Evolutionary conservation across 176 grass and related monocot genomes (phyloP), one percentile per base, ranked within the genome.

Genomic region (Puccinellia tenuiflora): DNA sequence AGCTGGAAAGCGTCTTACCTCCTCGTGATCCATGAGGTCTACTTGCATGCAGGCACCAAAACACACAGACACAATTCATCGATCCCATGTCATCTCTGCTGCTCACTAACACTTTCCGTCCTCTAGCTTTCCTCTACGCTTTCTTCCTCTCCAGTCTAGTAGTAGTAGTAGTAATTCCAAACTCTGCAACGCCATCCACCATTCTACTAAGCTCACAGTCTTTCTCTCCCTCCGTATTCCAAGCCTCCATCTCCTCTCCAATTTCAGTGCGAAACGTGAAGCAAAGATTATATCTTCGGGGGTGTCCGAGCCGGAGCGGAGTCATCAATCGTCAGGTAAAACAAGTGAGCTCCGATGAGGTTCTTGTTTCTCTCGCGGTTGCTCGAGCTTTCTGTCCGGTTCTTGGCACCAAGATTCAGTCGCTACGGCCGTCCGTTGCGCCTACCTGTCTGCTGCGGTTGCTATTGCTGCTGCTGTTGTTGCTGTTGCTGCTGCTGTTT

Each of bases 81-180:
- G n/a, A n/a, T 75, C 48, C 17, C 73, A 82, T 73, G 42, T 40
- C 81, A 84, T 79, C 33, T 79, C 67, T 74, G 69, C 78, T 61
- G 51, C 78, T 56, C 72, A 20, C 48, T 5, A 48, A 47, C 38
- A 42, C 35, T 18, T 29, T 54, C 57, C n/a, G n/a, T n/a, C n/a
- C n/a, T n/a, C n/a, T n/a, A n/a, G 25, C 78, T 67, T 52, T 51
- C 31, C 24, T 25, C 65, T 74, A 0, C 1, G 22, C 47, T 81
- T 30, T 20, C n/a, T 35, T 33, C 35, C 16, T 73, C 4, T 26
- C 7, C 6, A 2, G 24, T 39, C 21, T 18, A 28, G 16, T 8
- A 42, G 11, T 20, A 13, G 29, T n/a, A n/a, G n/a, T n/a, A n/a
- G n/a, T n/a, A n/a, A n/a, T 22, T 48, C 81, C 29, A 75, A 75